Evolutionary conservation across 129 eudicot genomes (phyloP).

Genomic region (Lactuca sativa): DNA sequence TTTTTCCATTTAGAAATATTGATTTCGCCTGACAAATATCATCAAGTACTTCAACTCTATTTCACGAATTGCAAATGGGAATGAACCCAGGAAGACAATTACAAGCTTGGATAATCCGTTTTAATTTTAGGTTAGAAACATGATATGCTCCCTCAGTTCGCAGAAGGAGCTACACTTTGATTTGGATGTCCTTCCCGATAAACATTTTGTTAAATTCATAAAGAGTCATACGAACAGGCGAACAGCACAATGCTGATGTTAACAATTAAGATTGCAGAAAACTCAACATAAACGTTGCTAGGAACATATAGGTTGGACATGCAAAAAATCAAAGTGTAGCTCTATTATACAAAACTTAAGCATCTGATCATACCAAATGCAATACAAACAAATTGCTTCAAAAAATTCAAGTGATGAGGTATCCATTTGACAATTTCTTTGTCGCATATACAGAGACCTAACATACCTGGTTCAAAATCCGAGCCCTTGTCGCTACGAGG

Average conservation of each 20-base stretch:
- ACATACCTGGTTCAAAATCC: conserved; percentile 26
- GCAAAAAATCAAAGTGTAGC: not conserved
- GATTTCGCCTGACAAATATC: conserved; percentile 35
- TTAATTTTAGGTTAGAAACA: not conserved
- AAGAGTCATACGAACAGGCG: not conserved
- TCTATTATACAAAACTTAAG: not conserved
- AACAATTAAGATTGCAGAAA: not conserved
- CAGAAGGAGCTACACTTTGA: conserved; percentile 6
- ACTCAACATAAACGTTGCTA: not conserved
- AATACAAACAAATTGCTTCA: not conserved
- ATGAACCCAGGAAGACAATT: conserved; percentile 20
- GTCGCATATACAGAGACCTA: not conserved
- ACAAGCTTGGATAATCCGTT: conserved; percentile 1
- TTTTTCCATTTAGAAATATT: conserved; percentile 55
- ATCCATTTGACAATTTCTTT: conserved; percentile 11
- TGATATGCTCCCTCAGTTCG: not conserved
- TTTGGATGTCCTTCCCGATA: not conserved
- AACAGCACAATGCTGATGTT: conserved; percentile 15
- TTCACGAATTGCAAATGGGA: not conserved
- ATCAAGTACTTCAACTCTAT: conserved; percentile 8
- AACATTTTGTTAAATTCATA: conserved; percentile 1
- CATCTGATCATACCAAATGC: not conserved
- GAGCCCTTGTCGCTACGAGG: conserved; percentile 18
- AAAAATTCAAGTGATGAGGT: not conserved
- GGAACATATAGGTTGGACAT: not conserved